These are phyloP conservation scores for Penicillium sp. DNA, from an alignment of 2,329 filamentous ascomycete genomes.

Conservation along the genomic window DNA sequence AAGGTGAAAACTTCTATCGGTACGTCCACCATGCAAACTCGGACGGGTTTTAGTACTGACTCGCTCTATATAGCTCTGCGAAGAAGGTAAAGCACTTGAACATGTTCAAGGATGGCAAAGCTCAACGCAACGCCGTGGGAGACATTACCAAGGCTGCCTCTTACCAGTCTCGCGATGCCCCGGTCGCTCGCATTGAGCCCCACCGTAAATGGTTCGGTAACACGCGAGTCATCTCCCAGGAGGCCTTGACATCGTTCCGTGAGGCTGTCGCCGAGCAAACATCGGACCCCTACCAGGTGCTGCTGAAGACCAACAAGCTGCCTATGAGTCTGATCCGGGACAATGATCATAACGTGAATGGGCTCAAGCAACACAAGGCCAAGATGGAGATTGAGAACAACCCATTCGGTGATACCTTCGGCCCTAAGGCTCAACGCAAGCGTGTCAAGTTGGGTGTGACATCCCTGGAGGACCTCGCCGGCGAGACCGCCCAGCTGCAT, in stretches of 20 bases:
- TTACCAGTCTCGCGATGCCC: slow-evolving; percentile 77
- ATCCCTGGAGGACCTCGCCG: slow-evolving; percentile 75
- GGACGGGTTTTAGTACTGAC: neutral
- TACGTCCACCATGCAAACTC: slow-evolving; percentile 28
- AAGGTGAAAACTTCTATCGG: slow-evolving; percentile 99
- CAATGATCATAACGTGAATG: slow-evolving; percentile 64
- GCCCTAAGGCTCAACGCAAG: slow-evolving; percentile 88
- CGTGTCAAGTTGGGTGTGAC: slow-evolving; percentile 82
- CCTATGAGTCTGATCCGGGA: slow-evolving; percentile 93
- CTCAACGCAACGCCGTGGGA: slow-evolving; percentile 74
- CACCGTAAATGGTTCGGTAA: slow-evolving; percentile 98
- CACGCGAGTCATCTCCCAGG: slow-evolving; percentile 83
- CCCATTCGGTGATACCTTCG: slow-evolving; percentile 84
- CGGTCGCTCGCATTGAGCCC: slow-evolving; percentile 83
- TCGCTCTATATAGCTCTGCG: slow-evolving; percentile 50
- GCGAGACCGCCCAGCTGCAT: slow-evolving; percentile 73
- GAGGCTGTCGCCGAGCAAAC: slow-evolving; percentile 88
- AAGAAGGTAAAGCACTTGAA: slow-evolving; percentile 88
- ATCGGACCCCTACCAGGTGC: slow-evolving; percentile 83
- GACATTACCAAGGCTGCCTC: slow-evolving; percentile 78
- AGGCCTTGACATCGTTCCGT: slow-evolving; percentile 79
- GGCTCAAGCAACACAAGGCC: slow-evolving; percentile 84
- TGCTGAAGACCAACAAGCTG: slow-evolving; percentile 96
- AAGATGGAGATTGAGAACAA: slow-evolving; percentile 89
- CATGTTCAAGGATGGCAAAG: slow-evolving; percentile 83